phyloP scores from a whole-genome alignment of 2,329 filamentous ascomycete genomes.

The Neopestalotiopsis clavispora region DNA sequence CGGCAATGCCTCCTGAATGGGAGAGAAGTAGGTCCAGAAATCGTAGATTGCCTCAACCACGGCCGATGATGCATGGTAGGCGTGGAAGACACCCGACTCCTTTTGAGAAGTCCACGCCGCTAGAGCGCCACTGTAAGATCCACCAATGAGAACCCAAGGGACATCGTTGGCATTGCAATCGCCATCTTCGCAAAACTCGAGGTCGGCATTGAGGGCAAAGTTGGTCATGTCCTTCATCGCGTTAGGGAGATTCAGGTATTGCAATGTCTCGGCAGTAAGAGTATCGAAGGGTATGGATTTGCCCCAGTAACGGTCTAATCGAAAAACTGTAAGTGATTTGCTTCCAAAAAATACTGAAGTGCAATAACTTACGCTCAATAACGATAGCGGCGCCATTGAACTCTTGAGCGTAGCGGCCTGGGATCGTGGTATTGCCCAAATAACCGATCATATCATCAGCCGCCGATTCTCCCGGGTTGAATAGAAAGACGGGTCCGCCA shows the following conservation, averaged over 20 bases:
- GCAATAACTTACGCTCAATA: conserved; percentile 22
- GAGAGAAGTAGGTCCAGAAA: conserved; percentile 54
- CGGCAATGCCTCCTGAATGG: conserved; percentile 51
- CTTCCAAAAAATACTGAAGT: background rate
- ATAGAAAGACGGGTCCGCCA: conserved; percentile 27
- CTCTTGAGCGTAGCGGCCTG: conserved; percentile 25
- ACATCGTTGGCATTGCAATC: conserved; percentile 46
- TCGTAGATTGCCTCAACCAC: conserved; percentile 50
- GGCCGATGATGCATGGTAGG: conserved; percentile 54
- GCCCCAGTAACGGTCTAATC: conserved; percentile 26
- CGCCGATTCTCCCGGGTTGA: conserved; percentile 24
- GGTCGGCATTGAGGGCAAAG: conserved; percentile 39
- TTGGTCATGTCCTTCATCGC: conserved; percentile 34
- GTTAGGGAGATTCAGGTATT: conserved; percentile 32
- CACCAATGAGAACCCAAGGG: conserved; percentile 58
- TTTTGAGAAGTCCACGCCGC: conserved; percentile 51
- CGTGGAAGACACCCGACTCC: conserved; percentile 54
- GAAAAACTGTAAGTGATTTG: conserved; percentile 3
- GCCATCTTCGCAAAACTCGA: conserved; percentile 45
- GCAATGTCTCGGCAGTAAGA: conserved; percentile 27
- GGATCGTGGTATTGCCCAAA: conserved; percentile 20
- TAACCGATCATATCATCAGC: conserved; percentile 24
- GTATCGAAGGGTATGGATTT: conserved; percentile 25
- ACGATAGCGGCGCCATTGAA: conserved; percentile 25
- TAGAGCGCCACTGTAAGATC: conserved; percentile 56